Evolutionary conservation across 345 rosid genomes (phyloP), one percentile per base, ranked within the genome.

Genomic region (Bruguiera parviflora): DNA sequence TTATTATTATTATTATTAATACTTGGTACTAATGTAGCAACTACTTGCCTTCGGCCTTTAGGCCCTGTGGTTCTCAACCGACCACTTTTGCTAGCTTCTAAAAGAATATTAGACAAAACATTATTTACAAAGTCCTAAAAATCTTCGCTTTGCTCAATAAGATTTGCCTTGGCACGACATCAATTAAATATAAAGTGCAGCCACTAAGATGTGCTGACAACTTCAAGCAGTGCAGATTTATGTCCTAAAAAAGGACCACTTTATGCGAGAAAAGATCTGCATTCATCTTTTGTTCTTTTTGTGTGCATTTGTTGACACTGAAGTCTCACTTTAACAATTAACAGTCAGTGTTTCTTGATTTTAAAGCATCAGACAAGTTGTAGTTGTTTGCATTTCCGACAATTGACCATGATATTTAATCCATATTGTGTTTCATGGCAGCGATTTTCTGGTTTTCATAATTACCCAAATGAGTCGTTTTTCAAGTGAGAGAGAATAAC

Each of bases 71-170:
- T 71, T 80, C 77, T 74, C 74, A 80, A 32, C 25, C 43, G 18
- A 32, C 33, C 24, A 55, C 53, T 63, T 75, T 66, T 76, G 59
- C 59, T 56, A 4, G 6, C 5, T 53, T 47, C 73, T 35, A 59
- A 65, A 61, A 63, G 71, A 69, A 43, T 63, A 66, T 63, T 47
- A 63, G 64, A 58, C 21, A 68, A 39, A 62, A 57, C 65, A 78
- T 78, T 74, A 73, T 81, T 79, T 78, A 67, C 90, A 10, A 72
- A 74, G 61, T 70, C 86, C 96, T 77, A 87, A 78, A 85, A 80
- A 81, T 89, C 70, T 83, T 83, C 78, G 70, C 91, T 80, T 70
- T 74, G 87, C 95, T 86, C 95, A 74, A 89, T 87, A 81, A 84
- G 88, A 83, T 83, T 81, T 81, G 61, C 63, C 39, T 21, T 58